Conservation (phyloP, 2,329 filamentous ascomycete species). For the Alternaria ethzedia region DNA sequence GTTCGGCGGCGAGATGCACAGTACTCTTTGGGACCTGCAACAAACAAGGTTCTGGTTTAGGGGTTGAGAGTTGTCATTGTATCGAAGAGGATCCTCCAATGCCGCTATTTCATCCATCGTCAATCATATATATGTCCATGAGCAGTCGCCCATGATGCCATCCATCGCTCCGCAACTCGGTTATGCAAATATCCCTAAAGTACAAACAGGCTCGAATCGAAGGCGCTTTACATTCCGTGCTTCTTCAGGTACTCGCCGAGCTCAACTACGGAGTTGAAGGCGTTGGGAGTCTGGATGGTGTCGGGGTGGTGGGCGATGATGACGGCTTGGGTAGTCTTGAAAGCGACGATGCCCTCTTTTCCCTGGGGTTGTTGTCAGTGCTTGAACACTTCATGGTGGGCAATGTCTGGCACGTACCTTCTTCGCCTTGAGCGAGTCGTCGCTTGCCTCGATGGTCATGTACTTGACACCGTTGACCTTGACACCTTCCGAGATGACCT, state of each 20-base stretch:
- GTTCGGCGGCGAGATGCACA: background rate
- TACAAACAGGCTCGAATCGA: slow-evolving; percentile 34
- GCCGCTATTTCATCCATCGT: slow-evolving; percentile 15
- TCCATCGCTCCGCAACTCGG: slow-evolving; percentile 14
- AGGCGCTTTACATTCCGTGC: slow-evolving; percentile 69
- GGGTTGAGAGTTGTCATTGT: slow-evolving; percentile 19
- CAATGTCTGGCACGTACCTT: slow-evolving; percentile 62
- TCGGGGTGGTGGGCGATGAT: slow-evolving; percentile 88
- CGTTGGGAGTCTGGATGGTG: slow-evolving; percentile 72
- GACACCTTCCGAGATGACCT: slow-evolving; percentile 74
- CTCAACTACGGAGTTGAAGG: slow-evolving; percentile 78
- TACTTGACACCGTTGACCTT: slow-evolving; percentile 79
- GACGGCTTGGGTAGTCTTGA: slow-evolving; percentile 88
- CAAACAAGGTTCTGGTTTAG: background rate
- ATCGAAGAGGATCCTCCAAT: slow-evolving; percentile 13
- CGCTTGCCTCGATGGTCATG: slow-evolving; percentile 77
- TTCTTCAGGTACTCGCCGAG: slow-evolving; percentile 87
- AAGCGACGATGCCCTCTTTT: slow-evolving; percentile 79
- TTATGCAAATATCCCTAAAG: slow-evolving; percentile 49
- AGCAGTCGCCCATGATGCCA: slow-evolving; percentile 7
- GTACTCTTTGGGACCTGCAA: background rate
- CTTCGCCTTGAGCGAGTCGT: slow-evolving; percentile 82
- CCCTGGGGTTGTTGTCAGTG: slow-evolving; percentile 59
- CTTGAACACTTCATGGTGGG: background rate
- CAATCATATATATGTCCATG: slow-evolving; percentile 15